Evolutionary conservation across 2,329 filamentous ascomycete species (phyloP).

Genomic region (Exophiala sideris): DNA sequence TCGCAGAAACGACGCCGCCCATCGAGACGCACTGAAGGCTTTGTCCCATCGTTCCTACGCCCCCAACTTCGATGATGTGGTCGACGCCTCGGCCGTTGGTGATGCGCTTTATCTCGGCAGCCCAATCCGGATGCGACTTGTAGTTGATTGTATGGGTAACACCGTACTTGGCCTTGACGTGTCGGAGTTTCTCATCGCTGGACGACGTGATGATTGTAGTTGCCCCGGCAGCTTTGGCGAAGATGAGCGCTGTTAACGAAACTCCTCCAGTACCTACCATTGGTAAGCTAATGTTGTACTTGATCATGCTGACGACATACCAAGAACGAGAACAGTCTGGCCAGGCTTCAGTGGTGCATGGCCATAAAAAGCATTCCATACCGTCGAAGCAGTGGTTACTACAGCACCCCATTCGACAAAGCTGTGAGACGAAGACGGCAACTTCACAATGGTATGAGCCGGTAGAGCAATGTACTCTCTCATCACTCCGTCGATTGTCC

Average conservation of each 20-base stretch:
- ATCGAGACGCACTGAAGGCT: conserved; percentile 44
- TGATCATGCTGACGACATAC: conserved; percentile 13
- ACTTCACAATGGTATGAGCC: conserved; percentile 38
- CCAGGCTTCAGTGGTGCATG: conserved; percentile 40
- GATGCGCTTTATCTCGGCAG: conserved; percentile 41
- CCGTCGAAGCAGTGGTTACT: conserved; percentile 46
- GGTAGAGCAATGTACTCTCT: conserved; percentile 44
- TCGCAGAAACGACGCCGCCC: conserved; percentile 42
- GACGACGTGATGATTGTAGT: conserved; percentile 52
- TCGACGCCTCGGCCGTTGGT: conserved; percentile 47
- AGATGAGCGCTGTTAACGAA: conserved; percentile 43
- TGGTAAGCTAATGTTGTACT: background rate
- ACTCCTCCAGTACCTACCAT: conserved; percentile 47
- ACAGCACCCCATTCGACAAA: conserved; percentile 39
- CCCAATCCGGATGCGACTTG: conserved; percentile 45
- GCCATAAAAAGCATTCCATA: conserved; percentile 49
- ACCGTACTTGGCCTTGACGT: conserved; percentile 37
- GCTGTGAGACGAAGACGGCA: conserved; percentile 37
- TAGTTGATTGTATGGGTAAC: conserved; percentile 52
- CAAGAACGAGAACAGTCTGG: conserved; percentile 38
- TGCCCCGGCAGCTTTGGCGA: conserved; percentile 47
- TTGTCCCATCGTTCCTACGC: conserved; percentile 42
- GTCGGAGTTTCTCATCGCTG: conserved; percentile 46
- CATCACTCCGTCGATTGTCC: conserved; percentile 39
- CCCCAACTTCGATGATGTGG: conserved; percentile 41